Percentiles rank a stretch among this genome's conserved stretches.
phyloP scores from a whole-genome alignment of 2,329 filamentous ascomycete genomes.

The Metarhizium humberi region DNA sequence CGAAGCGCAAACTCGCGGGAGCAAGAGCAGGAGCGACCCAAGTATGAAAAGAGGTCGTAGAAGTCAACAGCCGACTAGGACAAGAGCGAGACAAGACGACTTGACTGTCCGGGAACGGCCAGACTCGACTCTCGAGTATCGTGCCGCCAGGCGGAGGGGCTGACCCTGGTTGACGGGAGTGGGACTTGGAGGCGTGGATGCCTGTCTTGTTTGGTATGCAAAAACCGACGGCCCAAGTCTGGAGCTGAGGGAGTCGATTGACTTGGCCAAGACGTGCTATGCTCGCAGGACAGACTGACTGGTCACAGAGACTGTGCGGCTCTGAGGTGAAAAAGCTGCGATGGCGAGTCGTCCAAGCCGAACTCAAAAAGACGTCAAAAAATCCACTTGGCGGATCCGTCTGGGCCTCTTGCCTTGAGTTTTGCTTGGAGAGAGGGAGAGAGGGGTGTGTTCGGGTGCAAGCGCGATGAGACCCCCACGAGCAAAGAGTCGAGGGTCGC shows the following conservation, averaged over 20 bases:
- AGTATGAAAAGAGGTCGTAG: not conserved
- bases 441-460: not conserved
- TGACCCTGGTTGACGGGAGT: conserved; percentile 5
- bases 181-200: conserved; percentile 1
- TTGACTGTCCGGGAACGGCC: conserved; percentile 6
- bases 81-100: not conserved
- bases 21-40: not conserved
- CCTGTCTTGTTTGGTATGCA: not conserved
- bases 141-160: conserved; percentile 3
- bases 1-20: not conserved
- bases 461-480: not conserved
- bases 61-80: not conserved
- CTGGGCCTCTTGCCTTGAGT: not conserved
- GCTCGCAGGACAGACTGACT: not conserved
- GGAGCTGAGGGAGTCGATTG: not conserved
- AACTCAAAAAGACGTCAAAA: conserved; percentile 1
- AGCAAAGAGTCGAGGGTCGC: not conserved
- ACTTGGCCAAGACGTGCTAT: not conserved
- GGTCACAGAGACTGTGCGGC: not conserved
- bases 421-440: not conserved
- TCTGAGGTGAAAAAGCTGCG: not conserved
- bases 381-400: conserved; percentile 1
- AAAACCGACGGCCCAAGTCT: not conserved
- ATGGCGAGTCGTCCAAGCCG: conserved; percentile 1
- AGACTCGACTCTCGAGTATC: conserved; percentile 1